Evolutionary conservation across 352 stramenopile genomes (phyloP), one percentile per base, ranked within the genome.

Genomic region (Pythium apleroticum): DNA sequence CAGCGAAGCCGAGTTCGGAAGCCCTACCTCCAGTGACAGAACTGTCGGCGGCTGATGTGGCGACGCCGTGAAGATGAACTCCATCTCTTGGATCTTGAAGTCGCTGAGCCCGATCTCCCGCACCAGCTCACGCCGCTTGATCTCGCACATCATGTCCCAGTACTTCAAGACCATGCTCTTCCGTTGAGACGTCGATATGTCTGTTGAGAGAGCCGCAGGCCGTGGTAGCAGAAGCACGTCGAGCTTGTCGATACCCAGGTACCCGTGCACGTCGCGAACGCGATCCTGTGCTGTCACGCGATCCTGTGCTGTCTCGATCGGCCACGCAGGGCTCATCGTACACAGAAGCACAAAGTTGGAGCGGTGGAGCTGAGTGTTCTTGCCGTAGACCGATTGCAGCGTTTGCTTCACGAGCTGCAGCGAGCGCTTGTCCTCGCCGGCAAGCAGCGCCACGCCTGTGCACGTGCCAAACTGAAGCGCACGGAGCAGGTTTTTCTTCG

Each of bases 51-150:
- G 59, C 15, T 72, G 52, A 1, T 27, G n/a, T 0, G 75, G 76
- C 28, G 63, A 72, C 4, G 69, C 57, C 0, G 60, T 78, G 41
- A 81, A 67, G 22, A 89, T 49, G 39, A 91, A 86, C 67, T 91
- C 82, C 7, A 85, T 75, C 50, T 87, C 78, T 61, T 84, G 73
- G 31, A 81, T 68, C 8, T 54, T 71, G 22, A 87, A 80, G 43
- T 78, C 73, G 35, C 71, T 78, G 20, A 86, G 50, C 0, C 82
- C 80, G 10, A 89, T 76, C 11, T 76, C 55, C 35, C 61, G 41
- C 1, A 72, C 76, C 1, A 88, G 60, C 6, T 75, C 80, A 30
- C 53, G 33, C 41, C 72, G 62, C 41, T 80, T 69, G 6, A 88
- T 48, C 24, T 37, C 63, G 28, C 76, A 60, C 63, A 87, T 80